A percentile compares a stretch with the other conserved stretches of the same genome.
These are phyloP conservation scores for Arthromyces matolae DNA, from an alignment of 768 basidiomycete species.

Conservation along the genomic window DNA sequence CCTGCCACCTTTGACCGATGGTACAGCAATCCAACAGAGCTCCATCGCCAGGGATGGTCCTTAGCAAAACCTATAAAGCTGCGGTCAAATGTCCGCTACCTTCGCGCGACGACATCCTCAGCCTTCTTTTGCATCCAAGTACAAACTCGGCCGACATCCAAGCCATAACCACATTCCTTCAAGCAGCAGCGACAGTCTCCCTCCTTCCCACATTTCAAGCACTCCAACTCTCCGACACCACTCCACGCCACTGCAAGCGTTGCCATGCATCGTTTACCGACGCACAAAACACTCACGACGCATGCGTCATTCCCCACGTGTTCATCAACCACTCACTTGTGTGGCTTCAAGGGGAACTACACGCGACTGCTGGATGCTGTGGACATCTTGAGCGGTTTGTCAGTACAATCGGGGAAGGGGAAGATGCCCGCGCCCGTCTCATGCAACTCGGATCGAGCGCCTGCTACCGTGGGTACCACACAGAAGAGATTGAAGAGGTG, in stretches of 20 bases:
- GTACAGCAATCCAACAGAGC: not conserved
- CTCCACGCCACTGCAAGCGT: conserved; percentile 11
- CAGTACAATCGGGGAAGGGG: not conserved
- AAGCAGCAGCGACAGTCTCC: conserved; percentile 1
- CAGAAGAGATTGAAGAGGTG: conserved; percentile 11
- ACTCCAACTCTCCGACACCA: conserved; percentile 4
- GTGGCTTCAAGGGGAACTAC: not conserved
- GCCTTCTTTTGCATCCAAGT: conserved; percentile 3
- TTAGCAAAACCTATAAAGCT: conserved; percentile 1
- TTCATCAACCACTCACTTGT: conserved; percentile 1
- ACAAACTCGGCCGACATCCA: conserved; percentile 6
- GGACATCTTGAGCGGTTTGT: conserved; percentile 3
- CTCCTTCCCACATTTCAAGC: conserved; percentile 2
- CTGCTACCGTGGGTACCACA: conserved; percentile 13
- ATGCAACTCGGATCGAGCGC: not conserved
- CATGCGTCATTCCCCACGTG: conserved; percentile 12
- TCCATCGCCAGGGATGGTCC: not conserved
- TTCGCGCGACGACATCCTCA: conserved; percentile 8
- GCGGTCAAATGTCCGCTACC: not conserved
- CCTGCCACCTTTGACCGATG: not conserved
- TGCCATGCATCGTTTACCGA: conserved; percentile 14
- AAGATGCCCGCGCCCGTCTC: conserved; percentile 2
- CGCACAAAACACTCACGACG: conserved; percentile 2
- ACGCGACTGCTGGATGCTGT: not conserved
- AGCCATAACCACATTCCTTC: conserved; percentile 1